These are phyloP conservation scores for Cyclotella atomus DNA, from an alignment of 108 stramenopile genomes.

Conservation along the genomic window DNA sequence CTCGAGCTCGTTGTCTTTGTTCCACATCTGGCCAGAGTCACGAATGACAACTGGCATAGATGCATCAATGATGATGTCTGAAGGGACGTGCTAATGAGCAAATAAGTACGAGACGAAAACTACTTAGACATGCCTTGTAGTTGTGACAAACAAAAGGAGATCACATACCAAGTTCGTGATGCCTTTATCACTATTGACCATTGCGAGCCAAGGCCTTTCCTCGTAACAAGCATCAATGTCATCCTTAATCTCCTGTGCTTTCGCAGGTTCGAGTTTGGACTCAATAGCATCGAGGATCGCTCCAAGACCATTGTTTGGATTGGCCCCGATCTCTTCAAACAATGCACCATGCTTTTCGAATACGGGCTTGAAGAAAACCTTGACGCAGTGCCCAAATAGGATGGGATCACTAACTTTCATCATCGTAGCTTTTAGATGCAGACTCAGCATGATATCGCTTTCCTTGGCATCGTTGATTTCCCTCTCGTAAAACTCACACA, in stretches of 20 bases:
- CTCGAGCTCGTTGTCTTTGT: conserved; percentile 86
- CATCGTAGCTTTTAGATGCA: conserved; percentile 96
- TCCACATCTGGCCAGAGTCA: conserved; percentile 96
- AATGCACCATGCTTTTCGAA: conserved; percentile 87
- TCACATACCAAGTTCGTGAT: conserved; percentile 88
- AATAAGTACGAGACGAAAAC: no score
- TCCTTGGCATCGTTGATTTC: conserved; percentile 91
- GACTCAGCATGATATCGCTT: conserved; percentile 72
- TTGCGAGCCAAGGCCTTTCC: conserved; percentile 90
- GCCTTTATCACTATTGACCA: conserved; percentile 92
- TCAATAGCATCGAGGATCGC: conserved; percentile 71
- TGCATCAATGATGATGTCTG: conserved; percentile 91
- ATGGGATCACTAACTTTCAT: conserved; percentile 96
- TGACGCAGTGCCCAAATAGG: conserved; percentile 92
- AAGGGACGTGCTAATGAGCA: conserved; percentile 53
- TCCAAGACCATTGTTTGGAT: conserved; percentile 89
- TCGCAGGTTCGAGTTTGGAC: conserved; percentile 56
- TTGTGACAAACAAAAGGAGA: no score
- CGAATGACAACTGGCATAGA: conserved; percentile 92
- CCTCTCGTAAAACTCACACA: conserved; percentile 72
- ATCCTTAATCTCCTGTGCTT: conserved; percentile 64
- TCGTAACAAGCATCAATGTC: conserved; percentile 89
- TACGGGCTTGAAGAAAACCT: conserved; percentile 86
- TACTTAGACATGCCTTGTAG: background rate
- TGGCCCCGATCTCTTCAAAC: conserved; percentile 85